Conservation (phyloP, 768 basidiomycete genomes). For the Leccinellum rugosiceps region DNA sequence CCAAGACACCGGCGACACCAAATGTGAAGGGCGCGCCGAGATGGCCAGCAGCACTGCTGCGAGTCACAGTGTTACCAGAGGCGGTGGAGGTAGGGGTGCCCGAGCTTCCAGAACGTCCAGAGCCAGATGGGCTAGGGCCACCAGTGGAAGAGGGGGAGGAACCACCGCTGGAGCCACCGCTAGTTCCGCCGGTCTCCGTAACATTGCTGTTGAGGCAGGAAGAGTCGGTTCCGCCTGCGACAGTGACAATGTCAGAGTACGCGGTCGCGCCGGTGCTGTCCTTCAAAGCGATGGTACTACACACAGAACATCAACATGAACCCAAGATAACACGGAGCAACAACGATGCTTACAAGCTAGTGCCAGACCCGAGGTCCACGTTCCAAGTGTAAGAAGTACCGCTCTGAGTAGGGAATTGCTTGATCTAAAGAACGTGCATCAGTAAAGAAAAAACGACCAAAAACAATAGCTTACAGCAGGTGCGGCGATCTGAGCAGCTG, state of each 20-base stretch:
- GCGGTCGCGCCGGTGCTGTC: conserved; percentile 53
- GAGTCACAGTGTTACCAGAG: conserved; percentile 23
- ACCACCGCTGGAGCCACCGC: neutral
- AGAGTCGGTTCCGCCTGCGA: conserved; percentile 36
- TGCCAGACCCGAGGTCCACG: conserved; percentile 45
- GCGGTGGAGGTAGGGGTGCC: conserved; percentile 18
- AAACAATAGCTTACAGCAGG: conserved; percentile 41
- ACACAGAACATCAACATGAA: neutral
- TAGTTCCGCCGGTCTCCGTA: conserved; percentile 8
- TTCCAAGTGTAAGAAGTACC: conserved; percentile 51
- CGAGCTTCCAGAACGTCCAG: neutral
- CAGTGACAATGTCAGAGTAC: conserved; percentile 50
- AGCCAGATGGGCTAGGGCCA: neutral
- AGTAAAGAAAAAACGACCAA: neutral
- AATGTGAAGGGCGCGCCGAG: conserved; percentile 31
- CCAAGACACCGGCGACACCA: conserved; percentile 49
- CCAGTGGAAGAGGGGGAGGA: conserved; percentile 2
- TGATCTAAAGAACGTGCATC: conserved; percentile 40
- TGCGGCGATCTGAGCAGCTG: conserved; percentile 54
- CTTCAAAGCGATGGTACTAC: conserved; percentile 54
- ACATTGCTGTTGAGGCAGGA: conserved; percentile 28
- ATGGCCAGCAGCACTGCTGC: conserved; percentile 32
- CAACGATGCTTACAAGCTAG: conserved; percentile 39
- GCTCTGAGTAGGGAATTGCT: conserved; percentile 46
- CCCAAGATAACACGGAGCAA: neutral